These are phyloP conservation scores for Sclerotiophoma versabilis DNA, from an alignment of 2,329 filamentous ascomycete genomes.

Conservation along the genomic window DNA sequence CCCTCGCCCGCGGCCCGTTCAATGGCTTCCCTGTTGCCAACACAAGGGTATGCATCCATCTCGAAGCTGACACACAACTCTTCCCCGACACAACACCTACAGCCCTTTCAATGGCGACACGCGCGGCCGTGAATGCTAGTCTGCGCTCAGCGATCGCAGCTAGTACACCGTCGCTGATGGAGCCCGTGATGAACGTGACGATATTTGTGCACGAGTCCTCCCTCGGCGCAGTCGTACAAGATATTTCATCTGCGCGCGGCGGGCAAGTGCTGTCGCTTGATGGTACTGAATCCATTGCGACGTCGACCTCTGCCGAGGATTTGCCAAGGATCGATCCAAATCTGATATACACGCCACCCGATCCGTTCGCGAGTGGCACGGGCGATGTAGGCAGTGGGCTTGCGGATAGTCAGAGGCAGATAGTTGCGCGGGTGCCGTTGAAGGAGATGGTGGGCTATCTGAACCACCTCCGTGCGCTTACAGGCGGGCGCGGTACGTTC, in stretches of 20 bases:
- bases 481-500: conserved; percentile 80
- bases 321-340: conserved; percentile 67
- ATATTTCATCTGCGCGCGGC: conserved; percentile 76
- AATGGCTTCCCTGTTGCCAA: conserved; percentile 81
- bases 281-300: conserved; percentile 21
- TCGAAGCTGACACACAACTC: conserved; percentile 70
- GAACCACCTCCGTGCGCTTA: conserved; percentile 86
- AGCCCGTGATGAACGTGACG: conserved; percentile 90
- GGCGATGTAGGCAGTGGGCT: conserved; percentile 26
- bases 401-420: conserved; percentile 57
- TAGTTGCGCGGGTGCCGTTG: conserved; percentile 86
- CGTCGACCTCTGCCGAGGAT: conserved; percentile 34
- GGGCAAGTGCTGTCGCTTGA: conserved; percentile 77
- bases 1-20: conserved; percentile 82
- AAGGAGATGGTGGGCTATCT: conserved; percentile 98
- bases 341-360: conserved; percentile 84
- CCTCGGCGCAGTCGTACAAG: conserved; percentile 82
- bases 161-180: conserved; percentile 73
- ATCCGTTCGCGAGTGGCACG: conserved; percentile 70
- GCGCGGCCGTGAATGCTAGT: conserved; percentile 68
- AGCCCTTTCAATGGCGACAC: conserved; percentile 71
- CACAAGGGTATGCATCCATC: conserved; percentile 72
- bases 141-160: conserved; percentile 68
- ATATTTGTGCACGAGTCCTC: conserved; percentile 85
- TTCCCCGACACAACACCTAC: conserved; percentile 72